Percentiles rank a stretch among this genome's conserved stretches.
Conservation (phyloP, 2,329 filamentous ascomycete genomes). For the Penicillium sp. region DNA sequence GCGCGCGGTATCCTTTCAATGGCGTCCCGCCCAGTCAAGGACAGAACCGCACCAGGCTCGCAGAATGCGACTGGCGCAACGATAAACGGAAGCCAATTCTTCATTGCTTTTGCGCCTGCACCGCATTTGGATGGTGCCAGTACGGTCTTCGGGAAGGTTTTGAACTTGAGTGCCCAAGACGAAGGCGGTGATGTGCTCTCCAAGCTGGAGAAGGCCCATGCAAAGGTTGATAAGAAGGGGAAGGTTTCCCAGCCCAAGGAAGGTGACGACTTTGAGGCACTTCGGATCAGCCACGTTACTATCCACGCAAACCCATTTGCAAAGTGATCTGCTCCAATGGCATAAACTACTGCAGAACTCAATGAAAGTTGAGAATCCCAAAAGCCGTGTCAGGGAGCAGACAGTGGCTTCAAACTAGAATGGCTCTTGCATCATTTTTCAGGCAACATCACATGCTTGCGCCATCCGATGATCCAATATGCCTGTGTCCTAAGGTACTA, state of each 20-base stretch:
- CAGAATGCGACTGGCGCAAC: constrained; percentile 38
- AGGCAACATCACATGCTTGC: too few species aligned
- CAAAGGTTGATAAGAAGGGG: constrained; percentile 62
- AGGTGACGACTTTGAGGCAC: constrained; percentile 46
- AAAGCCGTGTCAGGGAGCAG: too few species aligned
- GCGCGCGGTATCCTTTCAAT: constrained; percentile 58
- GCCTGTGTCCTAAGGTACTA: too few species aligned
- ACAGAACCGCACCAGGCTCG: constrained; percentile 47
- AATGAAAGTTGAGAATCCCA: not conserved
- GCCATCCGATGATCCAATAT: too few species aligned
- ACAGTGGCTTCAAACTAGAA: too few species aligned
- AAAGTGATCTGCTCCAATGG: constrained; percentile 39
- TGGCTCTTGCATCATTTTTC: too few species aligned
- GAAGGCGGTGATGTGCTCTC: constrained; percentile 46
- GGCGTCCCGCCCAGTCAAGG: constrained; percentile 53
- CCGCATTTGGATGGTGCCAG: constrained; percentile 65
- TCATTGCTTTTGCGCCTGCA: constrained; percentile 60
- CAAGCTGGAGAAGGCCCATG: constrained; percentile 58
- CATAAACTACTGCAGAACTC: not conserved
- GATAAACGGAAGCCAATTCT: constrained; percentile 61
- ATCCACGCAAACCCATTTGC: constrained; percentile 66
- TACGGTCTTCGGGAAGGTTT: constrained; percentile 62
- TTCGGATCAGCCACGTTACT: constrained; percentile 56
- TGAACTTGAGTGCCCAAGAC: constrained; percentile 46
- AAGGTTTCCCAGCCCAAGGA: constrained; percentile 50